Evolutionary conservation across 169 alveolate genomes (phyloP), one percentile per base, ranked within the genome.

Genomic region (Perkinsus olseni): DNA sequence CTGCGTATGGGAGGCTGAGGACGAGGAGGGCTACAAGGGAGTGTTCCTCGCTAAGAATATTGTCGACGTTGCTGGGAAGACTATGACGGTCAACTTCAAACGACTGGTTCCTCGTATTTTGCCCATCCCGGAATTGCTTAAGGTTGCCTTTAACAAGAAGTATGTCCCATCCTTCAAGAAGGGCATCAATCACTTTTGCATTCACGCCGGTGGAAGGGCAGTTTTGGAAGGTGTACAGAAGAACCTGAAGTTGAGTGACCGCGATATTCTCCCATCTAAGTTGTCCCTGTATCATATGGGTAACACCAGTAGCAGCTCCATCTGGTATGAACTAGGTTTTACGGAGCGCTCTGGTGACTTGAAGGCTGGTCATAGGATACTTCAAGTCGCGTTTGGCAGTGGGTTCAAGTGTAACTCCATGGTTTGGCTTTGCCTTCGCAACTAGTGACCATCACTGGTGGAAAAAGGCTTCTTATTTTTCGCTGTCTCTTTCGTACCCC

Each of bases 171-270:
- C 38, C 51, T 91, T 91, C 92, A 91, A 91, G 92, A 91, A 91
- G 51, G 38, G 92, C 51, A 91, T 91, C 92, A 48, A 91, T 50
- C 92, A 91, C 36, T 91, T 91, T n/a, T 91, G 92, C 62, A 91
- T 91, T 31, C 92, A 91, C 92, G 92, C 92, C 36, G 92, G 92
- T 31, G 92, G 92, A n/a, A 17, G 92, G 34, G 92, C 92, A 20
- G 92, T 91, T 24, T 38, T 91, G 38, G 92, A 91, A 34, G 92
- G 50, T 34, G 92, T 91, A 36, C 50, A 91, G 36, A 91, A 91
- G 51, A 91, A 91, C 51, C 92, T 91, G 31, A 10, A n/a, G 38
- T 48, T 91, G 31, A 37, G 74, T 10, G 92, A 91, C 51, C 92
- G 92, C 28, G 92, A 91, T 34, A 48, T 91, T 24, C 74, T 38